Base-by-base conservation (phyloP, 371 early-diverging fungal genomes). In the Enterospora canceri region DNA sequence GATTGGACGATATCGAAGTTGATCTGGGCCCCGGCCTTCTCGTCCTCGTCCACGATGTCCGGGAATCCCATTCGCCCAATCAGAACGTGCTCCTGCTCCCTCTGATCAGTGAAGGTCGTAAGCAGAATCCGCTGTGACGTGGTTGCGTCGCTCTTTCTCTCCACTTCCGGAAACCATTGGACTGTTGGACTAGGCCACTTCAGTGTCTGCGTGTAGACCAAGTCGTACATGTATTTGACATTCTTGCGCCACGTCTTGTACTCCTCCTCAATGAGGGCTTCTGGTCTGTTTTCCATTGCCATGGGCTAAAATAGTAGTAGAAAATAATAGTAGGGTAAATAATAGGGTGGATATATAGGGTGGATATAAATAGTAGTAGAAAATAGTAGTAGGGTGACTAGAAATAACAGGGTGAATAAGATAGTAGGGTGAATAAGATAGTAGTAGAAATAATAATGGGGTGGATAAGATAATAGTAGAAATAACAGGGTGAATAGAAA, bases 201-300 rank as follows among this genome's bases (percentile, higher is more conserved):
- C 16, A 97, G 81, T 2, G 91, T 89, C 71, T 93, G 93, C 1
- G 93, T 91, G 30, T 94, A 86, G 21, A 94, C 85, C 69, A 92
- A 83, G 79, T 94, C 95, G 78, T 97, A 97, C 24, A 95, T 83
- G 66, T 91, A 91, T 28, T 93, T 96, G 12, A 91, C 86, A 82
- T 94, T 94, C 84, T 94, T 95, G 76, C 92, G 92, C 98, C 98
- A 97, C 66, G 91, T 71, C 70, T 78, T 77, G 82, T 93, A 94
- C 76, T 95, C 94, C 80, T 92, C 90, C 67, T 88, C 87, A 67
- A 90, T 87, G 21, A 68, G 69, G 1, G 1, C 19, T 35, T 68
- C 1, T 8, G 1, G 16, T 15, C n/a, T 18, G 3, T 48, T 4
- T 58, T 8, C 24, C 58, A 58, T 58, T 12, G 19, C 12, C 19